Percentiles rank a stretch among this genome's conserved stretches.
Evolutionary conservation across 331 rosid species (phyloP).

Genomic region (Prunus yedoensis): DNA sequence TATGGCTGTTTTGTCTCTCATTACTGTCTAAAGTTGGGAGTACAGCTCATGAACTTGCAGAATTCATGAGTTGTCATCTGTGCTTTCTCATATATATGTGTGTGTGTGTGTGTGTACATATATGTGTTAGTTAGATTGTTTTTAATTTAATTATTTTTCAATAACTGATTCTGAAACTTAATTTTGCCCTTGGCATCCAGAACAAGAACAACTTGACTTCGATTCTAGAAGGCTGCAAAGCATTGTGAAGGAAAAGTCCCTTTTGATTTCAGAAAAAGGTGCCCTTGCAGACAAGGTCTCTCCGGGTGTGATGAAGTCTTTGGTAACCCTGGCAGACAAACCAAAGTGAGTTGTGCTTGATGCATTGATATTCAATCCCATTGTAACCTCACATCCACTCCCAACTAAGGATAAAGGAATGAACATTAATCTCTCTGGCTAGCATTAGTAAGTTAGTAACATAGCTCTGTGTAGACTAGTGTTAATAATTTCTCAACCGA

Average conservation of each 20-base stretch:
- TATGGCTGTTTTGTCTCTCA: not conserved
- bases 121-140: not conserved
- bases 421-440: not conserved
- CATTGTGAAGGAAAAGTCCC: constrained; percentile 72
- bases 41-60: not conserved
- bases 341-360: constrained; percentile 37
- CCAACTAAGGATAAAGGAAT: not conserved
- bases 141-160: not conserved
- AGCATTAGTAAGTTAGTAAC: not conserved
- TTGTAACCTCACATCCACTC: constrained; percentile 1
- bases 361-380: not conserved
- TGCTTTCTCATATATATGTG: not conserved
- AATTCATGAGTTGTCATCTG: not conserved
- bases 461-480: not conserved
- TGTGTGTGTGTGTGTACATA: not conserved
- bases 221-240: constrained; percentile 75
- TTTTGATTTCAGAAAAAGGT: constrained; percentile 71
- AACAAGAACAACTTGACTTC: constrained; percentile 70
- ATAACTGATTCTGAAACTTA: not conserved
- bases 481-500: not conserved
- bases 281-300: constrained; percentile 68
- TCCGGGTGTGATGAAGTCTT: constrained; percentile 71
- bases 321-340: constrained; percentile 71
- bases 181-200: constrained; percentile 40
- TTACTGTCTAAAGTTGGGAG: not conserved